Evolutionary conservation across 1,139 yeast species (phyloP).

Genomic region (Yamadazyma epiphylla): DNA sequence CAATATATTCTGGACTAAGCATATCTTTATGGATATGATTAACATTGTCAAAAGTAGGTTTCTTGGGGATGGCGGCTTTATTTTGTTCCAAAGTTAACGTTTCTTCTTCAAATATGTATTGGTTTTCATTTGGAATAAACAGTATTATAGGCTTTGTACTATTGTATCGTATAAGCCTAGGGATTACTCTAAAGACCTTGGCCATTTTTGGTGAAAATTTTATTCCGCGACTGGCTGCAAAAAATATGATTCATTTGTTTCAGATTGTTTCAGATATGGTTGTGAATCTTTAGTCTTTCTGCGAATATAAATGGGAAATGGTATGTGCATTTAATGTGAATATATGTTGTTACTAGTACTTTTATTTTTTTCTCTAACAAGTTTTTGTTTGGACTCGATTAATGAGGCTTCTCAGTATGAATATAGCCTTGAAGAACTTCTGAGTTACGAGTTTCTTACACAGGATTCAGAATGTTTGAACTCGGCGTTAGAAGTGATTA

Average conservation of each 20-base stretch:
- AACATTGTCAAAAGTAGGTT: conserved; percentile 16
- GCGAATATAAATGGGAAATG: too few relatives aligned
- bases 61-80: conserved; percentile 31
- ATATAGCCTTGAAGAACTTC: conserved; percentile 1
- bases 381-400: too few relatives aligned
- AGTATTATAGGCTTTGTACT: conserved; percentile 13
- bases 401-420: too few relatives aligned
- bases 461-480: conserved; percentile 18
- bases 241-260: too few relatives aligned
- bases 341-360: too few relatives aligned
- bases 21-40: conserved; percentile 28
- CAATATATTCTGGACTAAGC: conserved; percentile 30
- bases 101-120: conserved; percentile 30
- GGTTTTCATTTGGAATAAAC: conserved; percentile 33
- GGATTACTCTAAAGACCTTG: neutral
- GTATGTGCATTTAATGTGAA: too few relatives aligned
- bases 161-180: conserved; percentile 1
- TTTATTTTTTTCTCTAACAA: too few relatives aligned
- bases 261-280: too few relatives aligned
- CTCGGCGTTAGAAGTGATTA: conserved; percentile 21
- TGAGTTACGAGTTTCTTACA: conserved; percentile 1
- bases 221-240: too few relatives aligned
- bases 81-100: conserved; percentile 28
- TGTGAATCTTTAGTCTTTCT: too few relatives aligned
- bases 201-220: too few relatives aligned